Percentiles rank a stretch among this genome's conserved stretches.
These are phyloP conservation scores for Exophiala lecanii-corni DNA, from an alignment of 2,329 filamentous ascomycete genomes.

Conservation along the genomic window DNA sequence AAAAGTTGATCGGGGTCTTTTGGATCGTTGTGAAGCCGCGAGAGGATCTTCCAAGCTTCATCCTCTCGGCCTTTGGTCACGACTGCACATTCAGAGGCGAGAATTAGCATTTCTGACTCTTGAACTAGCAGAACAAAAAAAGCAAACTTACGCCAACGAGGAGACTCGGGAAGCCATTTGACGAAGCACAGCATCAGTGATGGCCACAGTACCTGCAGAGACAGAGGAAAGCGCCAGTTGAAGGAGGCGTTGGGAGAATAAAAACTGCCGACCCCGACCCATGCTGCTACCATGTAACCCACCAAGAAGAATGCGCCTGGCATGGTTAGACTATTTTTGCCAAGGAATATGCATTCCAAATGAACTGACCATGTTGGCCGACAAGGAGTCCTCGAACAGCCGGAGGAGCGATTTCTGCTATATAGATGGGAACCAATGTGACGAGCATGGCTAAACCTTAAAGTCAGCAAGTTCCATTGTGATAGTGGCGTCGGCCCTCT, in stretches of 20 bases:
- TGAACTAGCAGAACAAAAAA: neutral
- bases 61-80: conserved; percentile 23
- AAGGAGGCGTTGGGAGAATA: conserved; percentile 10
- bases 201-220: conserved; percentile 15
- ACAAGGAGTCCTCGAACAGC: conserved; percentile 18
- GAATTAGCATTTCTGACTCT: neutral
- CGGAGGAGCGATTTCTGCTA: conserved; percentile 17
- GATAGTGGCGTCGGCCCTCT: neutral
- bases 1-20: conserved; percentile 2
- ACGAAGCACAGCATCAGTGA: conserved; percentile 38
- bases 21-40: conserved; percentile 18
- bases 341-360: conserved; percentile 12
- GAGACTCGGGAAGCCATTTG: conserved; percentile 28
- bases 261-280: conserved; percentile 19
- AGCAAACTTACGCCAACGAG: conserved; percentile 21
- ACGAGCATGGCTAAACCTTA: neutral
- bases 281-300: conserved; percentile 1
- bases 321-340: neutral
- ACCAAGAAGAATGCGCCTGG: neutral
- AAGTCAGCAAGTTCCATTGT: neutral
- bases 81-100: no score
- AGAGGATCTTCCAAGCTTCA: conserved; percentile 20
- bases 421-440: conserved; percentile 16
- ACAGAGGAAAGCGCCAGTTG: conserved; percentile 19
- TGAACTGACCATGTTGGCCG: conserved; percentile 15